Base-by-base conservation (phyloP, 768 basidiomycete species). In the Mycena rosella region DNA sequence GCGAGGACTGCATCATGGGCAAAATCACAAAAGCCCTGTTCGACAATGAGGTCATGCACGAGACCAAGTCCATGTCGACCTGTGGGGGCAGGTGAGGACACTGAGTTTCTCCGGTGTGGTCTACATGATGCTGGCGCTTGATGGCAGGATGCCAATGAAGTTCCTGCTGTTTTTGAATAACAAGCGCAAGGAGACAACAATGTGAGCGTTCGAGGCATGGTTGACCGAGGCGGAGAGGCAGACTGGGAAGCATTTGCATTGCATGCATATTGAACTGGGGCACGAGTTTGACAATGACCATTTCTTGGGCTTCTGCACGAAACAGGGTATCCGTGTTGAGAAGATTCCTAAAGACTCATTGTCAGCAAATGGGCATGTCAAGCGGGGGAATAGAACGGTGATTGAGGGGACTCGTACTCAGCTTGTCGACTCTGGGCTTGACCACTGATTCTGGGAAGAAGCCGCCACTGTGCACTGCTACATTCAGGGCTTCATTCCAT, bases 1-100 rank as follows among this genome's bases (percentile, higher is more conserved):
- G 76, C 51, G 63, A 77, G 26, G 72, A 75, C 57, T 78, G 78
- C 54, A 69, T 77, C 0, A 72, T 71, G 45, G 75, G 75, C 6
- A 78, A 78, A 51, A 72, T 75, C 10, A 52, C 65, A 0, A 7
- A 27, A 0, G 42, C 69, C 2, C 76, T 73, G n/a, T 79, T 72
- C 36, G 71, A 78, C 40, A 67, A 63, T 6, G 61, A 34, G 5
- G 56, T 70, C 0, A 34, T 22, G 3, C 68, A 52, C 3, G 72
- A 75, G 47, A 65, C n/a, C 0, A 62, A 0, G 65, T 73, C 0
- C 70, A 76, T 36, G 67, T 72, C 20, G 73, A 81, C 51, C 40
- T 79, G 0, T 79, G 69, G 72, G 74, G 75, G 27, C 75, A 70
- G 7, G 55, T 71, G 0, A 38, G 67, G 0, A 60, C 68, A 1